Base-by-base conservation (phyloP, 2,329 filamentous ascomycete genomes). In the Graphilbum sp. region DNA sequence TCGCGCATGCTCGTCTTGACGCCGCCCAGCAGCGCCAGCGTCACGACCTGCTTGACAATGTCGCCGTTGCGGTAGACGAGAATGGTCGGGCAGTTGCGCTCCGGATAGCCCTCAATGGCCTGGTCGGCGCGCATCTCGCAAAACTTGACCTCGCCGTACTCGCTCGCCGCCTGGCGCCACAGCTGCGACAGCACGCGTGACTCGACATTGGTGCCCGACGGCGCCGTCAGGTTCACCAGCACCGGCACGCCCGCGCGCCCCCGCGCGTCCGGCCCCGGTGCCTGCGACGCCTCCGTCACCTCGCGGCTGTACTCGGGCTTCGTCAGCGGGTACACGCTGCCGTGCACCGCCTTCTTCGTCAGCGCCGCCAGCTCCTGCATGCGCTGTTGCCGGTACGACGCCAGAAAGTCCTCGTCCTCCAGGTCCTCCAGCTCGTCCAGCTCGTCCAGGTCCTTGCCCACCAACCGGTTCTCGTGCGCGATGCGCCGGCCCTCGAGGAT, bases 21-120 rank as follows among this genome's bases (percentile, higher is more conserved):
- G 4, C 90, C 90, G 10, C 75, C 75, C 34, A 96, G 58, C 38
- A 84, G 83, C 50, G 73, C 70, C 46, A 98, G 61, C 4, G 88
- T 96, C n/a, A 98, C 81, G 37, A 95, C 61, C 59, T 98, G 90
- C 61, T 76, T 84, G 54, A 77, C 76, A 47, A 98, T 94, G 54
- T 98, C 84, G 16, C 85, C 86, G 50, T 94, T 85, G 54, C 79
- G 80, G 60, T 98, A 98, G 0, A 94, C 72, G 45, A 98, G 54
- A 27, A 98, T 85, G 0, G 90, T 98, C 2, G 90, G 90, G 41
- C 86, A 94, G 56, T 98, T 98, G 41, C 72, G 71, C 51, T 96
- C 90, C 2, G 90, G 90, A 57, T 98, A 98, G 31, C 85, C 85
- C 56, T 96, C 90, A 49, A 98, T 95, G 41, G 90, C 94, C 61